Conservation (phyloP, 495 filamentous ascomycete genomes). For the Hypoxylon cercidicola region DNA sequence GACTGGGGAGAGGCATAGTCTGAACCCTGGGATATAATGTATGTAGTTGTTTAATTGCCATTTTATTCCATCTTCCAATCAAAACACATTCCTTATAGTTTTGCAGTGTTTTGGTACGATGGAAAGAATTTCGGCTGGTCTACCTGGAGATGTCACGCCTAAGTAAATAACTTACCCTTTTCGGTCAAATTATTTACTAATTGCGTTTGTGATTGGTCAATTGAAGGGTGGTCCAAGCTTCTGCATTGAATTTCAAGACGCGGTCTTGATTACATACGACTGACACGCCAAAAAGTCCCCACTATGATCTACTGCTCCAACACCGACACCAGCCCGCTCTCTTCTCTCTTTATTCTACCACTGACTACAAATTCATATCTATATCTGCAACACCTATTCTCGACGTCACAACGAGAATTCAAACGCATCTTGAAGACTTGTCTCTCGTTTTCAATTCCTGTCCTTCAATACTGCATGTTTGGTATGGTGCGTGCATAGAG, state of each 20-base stretch:
- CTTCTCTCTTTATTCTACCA: constrained; percentile 15
- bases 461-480: constrained; percentile 24
- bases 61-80: too few relatives aligned
- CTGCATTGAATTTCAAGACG: constrained; percentile 33
- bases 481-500: constrained; percentile 43
- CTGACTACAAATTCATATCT: not conserved
- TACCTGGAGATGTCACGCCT: constrained; percentile 43
- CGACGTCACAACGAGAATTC: constrained; percentile 19
- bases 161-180: constrained; percentile 51
- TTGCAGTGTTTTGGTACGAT: constrained; percentile 30
- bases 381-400: constrained; percentile 12
- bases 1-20: too few relatives aligned
- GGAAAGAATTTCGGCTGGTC: constrained; percentile 20
- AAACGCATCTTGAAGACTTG: constrained; percentile 22
- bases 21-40: not conserved
- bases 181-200: constrained; percentile 27
- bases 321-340: constrained; percentile 17
- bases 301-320: constrained; percentile 32
- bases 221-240: constrained; percentile 27
- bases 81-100: constrained; percentile 17
- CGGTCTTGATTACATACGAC: constrained; percentile 31
- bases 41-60: not conserved
- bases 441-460: constrained; percentile 42
- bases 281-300: constrained; percentile 38
- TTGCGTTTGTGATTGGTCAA: constrained; percentile 45